Evolutionary conservation across 2,329 filamentous ascomycete species (phyloP), one percentile per base, ranked within the genome.

Genomic region (Pestalotiopsis fici): DNA sequence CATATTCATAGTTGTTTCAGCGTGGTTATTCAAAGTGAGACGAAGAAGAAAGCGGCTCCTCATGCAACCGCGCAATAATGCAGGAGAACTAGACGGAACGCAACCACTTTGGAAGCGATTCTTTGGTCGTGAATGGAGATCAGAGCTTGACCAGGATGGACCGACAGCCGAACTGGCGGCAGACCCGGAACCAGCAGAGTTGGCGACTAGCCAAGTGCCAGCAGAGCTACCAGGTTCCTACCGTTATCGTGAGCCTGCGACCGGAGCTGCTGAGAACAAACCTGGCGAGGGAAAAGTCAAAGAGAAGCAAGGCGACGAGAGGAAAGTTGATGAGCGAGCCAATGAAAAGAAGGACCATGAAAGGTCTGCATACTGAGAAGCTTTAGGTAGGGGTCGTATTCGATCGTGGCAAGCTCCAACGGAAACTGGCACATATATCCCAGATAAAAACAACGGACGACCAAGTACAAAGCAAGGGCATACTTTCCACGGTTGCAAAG

Each of bases 41-140:
- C 27, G 31, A 1, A 37, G 57, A 4, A 35, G 57, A 15, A 12
- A 27, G 3, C 5, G 6, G 1, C 3, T 39, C 1, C 57, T n/a
- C 1, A 11, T 0, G 0, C 23, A 21, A 13, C 3, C 55, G 0
- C 23, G 27, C 27, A 2, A n/a, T 3, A 15, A 27, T 27, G 55
- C 55, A 2, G 2, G 1, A 1, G 55, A 57, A 12, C 9, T 57
- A 2, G 55, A 57, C 1, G 55, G 23, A 3, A 4, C 7, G 3
- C 23, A n/a, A 2, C 27, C 55, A 0, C 21, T 60, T 15, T 60
- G 57, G 57, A 60, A 60, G 13, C 57, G 57, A 0, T 37, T 35
- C 31, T 37, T 60, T 23, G 57, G 31, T 15, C 23, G 57, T n/a
- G n/a, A 60, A 13, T 60, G 31, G 57, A 60, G 57, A 21, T 27